phyloP scores from a whole-genome alignment of 2,329 filamentous ascomycete genomes.

The Plenodomus tracheiphilus region DNA sequence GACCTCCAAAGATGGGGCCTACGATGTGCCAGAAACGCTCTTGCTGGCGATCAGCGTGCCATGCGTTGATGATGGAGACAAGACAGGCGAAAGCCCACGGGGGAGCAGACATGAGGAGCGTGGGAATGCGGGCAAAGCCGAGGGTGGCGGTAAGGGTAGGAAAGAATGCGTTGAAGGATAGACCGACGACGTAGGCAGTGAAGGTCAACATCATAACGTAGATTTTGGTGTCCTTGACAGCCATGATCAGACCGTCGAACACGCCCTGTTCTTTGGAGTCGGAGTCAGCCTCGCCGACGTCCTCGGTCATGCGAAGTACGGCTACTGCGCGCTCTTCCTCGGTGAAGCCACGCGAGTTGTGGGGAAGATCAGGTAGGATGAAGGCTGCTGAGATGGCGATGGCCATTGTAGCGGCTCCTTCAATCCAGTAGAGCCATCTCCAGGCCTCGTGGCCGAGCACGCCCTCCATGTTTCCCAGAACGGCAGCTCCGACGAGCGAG shows the following conservation, averaged over 20 bases:
- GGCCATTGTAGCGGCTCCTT: constrained; percentile 38
- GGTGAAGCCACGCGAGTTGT: constrained; percentile 52
- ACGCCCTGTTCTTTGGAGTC: constrained; percentile 51
- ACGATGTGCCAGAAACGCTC: constrained; percentile 59
- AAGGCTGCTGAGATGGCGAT: constrained; percentile 37
- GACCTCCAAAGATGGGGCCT: constrained; percentile 46
- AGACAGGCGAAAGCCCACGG: constrained; percentile 55
- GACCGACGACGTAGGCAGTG: constrained; percentile 62
- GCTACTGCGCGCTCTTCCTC: constrained; percentile 51
- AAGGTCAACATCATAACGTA: constrained; percentile 67
- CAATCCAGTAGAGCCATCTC: constrained; percentile 49
- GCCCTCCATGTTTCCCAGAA: constrained; percentile 44
- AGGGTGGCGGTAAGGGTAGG: constrained; percentile 45
- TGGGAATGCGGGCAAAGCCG: constrained; percentile 44
- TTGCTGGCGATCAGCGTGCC: constrained; percentile 55
- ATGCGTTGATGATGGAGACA: constrained; percentile 54
- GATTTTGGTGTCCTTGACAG: constrained; percentile 63
- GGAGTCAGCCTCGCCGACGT: constrained; percentile 54
- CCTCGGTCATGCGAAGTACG: constrained; percentile 47
- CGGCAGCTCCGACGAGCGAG: constrained; percentile 49
- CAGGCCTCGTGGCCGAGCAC: constrained; percentile 43
- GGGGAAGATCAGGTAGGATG: constrained; percentile 39
- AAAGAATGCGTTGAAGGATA: constrained; percentile 43
- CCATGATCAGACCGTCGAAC: constrained; percentile 61
- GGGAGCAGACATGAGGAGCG: constrained; percentile 49